phyloP scores from a whole-genome alignment of 257 asterid species.

The Solanum gandarillasii region DNA sequence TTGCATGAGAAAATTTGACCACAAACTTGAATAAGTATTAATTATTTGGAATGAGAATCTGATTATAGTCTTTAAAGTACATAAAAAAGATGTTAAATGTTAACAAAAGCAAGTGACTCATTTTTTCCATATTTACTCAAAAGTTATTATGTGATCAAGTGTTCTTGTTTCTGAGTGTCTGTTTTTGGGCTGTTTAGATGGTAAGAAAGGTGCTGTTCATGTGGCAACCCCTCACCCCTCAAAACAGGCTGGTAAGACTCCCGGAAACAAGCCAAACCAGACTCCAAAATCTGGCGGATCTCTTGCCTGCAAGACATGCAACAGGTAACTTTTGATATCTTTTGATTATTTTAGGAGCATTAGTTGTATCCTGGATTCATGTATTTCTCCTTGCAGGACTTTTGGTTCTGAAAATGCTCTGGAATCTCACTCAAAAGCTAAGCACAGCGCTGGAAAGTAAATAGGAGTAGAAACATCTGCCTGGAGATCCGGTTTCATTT shows the following conservation, averaged over 20 bases:
- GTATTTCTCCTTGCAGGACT: conserved; percentile 20
- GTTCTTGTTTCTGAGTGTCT: neutral
- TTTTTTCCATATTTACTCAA: neutral
- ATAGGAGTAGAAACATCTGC: neutral
- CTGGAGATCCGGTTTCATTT: neutral
- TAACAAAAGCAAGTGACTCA: neutral
- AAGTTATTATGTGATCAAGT: neutral
- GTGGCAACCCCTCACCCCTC: conserved; percentile 90
- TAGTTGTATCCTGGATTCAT: neutral
- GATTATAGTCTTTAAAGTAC: neutral
- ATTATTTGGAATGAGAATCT: neutral
- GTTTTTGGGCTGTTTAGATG: conserved; percentile 29
- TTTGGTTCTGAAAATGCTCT: conserved; percentile 44
- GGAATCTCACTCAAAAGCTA: conserved; percentile 60
- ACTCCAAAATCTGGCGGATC: conserved; percentile 55
- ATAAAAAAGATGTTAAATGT: neutral
- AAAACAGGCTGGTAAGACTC: conserved; percentile 59
- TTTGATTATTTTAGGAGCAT: neutral
- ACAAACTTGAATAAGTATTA: neutral
- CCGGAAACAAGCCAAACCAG: conserved; percentile 47
- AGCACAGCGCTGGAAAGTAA: conserved; percentile 47
- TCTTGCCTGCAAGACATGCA: conserved; percentile 52
- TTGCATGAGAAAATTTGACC: neutral
- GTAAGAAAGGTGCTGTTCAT: conserved; percentile 59
- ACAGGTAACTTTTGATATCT: conserved; percentile 15